These are phyloP conservation scores for Holtermannia corniformis DNA, from an alignment of 768 basidiomycete genomes.

Conservation along the genomic window DNA sequence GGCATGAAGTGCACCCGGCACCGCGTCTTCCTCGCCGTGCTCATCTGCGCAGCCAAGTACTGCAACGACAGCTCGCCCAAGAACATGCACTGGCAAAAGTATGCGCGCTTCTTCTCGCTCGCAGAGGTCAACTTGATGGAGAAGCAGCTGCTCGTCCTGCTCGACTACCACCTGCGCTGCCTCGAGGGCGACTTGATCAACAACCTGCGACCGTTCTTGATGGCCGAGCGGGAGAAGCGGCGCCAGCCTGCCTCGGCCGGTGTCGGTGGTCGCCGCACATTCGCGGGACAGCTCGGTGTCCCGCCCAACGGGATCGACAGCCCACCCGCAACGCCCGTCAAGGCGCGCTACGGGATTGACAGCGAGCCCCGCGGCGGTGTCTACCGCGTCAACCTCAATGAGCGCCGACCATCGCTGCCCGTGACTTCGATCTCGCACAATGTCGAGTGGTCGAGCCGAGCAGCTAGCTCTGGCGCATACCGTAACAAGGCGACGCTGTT, in stretches of 20 bases:
- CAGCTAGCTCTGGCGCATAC: slow-evolving; percentile 1
- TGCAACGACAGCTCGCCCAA: slow-evolving; percentile 79
- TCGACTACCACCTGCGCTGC: slow-evolving; percentile 84
- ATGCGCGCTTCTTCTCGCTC: slow-evolving; percentile 60
- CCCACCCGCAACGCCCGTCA: slow-evolving; percentile 17
- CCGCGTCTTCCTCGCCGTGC: slow-evolving; percentile 86
- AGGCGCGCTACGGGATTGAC: slow-evolving; percentile 14
- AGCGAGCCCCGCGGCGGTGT: not conserved
- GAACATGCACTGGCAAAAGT: slow-evolving; percentile 84
- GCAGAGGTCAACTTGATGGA: slow-evolving; percentile 84
- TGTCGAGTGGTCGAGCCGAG: slow-evolving; percentile 9
- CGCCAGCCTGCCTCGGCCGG: not conserved
- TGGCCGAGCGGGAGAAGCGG: slow-evolving; percentile 11
- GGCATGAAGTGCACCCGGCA: slow-evolving; percentile 87
- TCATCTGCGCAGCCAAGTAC: slow-evolving; percentile 94
- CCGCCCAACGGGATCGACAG: slow-evolving; percentile 5
- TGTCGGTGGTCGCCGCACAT: not conserved
- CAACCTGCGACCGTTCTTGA: slow-evolving; percentile 52
- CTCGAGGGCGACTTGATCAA: slow-evolving; percentile 64
- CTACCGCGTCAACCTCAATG: slow-evolving; percentile 6
- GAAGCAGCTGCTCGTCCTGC: slow-evolving; percentile 80
- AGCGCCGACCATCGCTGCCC: slow-evolving; percentile 12
- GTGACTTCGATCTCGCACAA: slow-evolving; percentile 14
- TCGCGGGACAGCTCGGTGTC: not conserved
- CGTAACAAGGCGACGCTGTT: not conserved